Conservation (phyloP, 2,329 filamentous ascomycete species). For the Xenosphaeropsis pyriputrescens region DNA sequence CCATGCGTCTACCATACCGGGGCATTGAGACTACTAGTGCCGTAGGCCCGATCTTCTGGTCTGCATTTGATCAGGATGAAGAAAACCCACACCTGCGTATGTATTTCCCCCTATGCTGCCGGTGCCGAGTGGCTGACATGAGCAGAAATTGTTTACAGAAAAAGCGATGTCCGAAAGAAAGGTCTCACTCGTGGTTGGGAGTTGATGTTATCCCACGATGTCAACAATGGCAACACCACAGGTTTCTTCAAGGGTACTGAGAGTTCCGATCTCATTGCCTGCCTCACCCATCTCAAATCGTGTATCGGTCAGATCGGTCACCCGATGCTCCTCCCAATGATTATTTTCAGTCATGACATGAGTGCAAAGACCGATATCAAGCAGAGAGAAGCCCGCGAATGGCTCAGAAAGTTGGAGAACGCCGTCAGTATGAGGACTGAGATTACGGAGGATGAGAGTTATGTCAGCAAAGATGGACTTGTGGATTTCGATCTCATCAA, state of each 20-base stretch:
- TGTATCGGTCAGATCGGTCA: conserved; percentile 39
- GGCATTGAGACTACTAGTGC: conserved; percentile 42
- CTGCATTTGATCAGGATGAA: conserved; percentile 38
- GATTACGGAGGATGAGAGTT: conserved; percentile 24
- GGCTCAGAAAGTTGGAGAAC: conserved; percentile 45
- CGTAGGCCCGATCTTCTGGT: conserved; percentile 52
- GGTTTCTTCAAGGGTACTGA: conserved; percentile 48
- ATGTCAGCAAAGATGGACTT: conserved; percentile 31
- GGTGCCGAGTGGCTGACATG: not conserved
- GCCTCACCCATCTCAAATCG: conserved; percentile 34
- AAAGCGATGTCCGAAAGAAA: conserved; percentile 51
- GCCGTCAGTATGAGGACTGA: conserved; percentile 42
- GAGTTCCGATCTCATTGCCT: conserved; percentile 36
- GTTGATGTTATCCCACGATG: conserved; percentile 44
- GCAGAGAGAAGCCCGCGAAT: conserved; percentile 46
- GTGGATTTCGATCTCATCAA: conserved; percentile 46
- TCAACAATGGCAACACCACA: conserved; percentile 38
- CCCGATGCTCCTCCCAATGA: conserved; percentile 43
- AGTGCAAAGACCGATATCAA: conserved; percentile 40
- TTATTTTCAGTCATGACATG: conserved; percentile 45
- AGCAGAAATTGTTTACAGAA: conserved; percentile 45
- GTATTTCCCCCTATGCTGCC: conserved; percentile 8
- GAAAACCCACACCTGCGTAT: conserved; percentile 40
- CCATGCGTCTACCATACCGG: conserved; percentile 36
- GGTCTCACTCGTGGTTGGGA: conserved; percentile 50